Evolutionary conservation across 371 early-diverging fungal genomes (phyloP).

Genomic region (Mortierella sp.): DNA sequence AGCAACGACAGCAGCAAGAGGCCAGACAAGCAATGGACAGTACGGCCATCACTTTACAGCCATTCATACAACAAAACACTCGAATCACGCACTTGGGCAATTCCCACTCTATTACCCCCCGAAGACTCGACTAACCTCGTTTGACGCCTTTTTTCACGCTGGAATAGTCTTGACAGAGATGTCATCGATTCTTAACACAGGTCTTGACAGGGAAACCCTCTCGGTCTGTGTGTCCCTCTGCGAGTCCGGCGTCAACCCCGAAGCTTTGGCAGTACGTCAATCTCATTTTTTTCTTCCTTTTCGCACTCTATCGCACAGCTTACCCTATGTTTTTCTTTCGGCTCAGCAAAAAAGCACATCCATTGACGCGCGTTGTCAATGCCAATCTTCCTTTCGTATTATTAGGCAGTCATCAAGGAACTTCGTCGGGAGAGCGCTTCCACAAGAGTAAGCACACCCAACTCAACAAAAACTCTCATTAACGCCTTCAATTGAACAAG

Average conservation of each 20-base stretch:
- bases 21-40: slow-evolving; percentile 57
- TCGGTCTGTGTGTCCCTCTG: slow-evolving; percentile 78
- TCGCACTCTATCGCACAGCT: too few relatives aligned
- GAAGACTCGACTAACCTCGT: neutral
- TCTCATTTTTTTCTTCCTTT: neutral
- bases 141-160: neutral
- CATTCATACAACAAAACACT: too few relatives aligned
- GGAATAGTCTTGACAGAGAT: slow-evolving; percentile 75
- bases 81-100: neutral
- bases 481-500: too few relatives aligned
- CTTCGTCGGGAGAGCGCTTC: slow-evolving; percentile 66
- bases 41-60: slow-evolving; percentile 6
- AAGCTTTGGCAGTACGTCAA: slow-evolving; percentile 79
- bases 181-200: slow-evolving; percentile 77
- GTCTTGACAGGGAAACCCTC: slow-evolving; percentile 82
- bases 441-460: slow-evolving; percentile 19
- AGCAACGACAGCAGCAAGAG: slow-evolving; percentile 43
- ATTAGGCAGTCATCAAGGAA: slow-evolving; percentile 76
- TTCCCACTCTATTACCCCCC: neutral
- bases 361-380: neutral
- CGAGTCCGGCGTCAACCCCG: slow-evolving; percentile 87
- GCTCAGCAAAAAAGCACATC: neutral
- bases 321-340: too few relatives aligned
- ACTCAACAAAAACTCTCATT: neutral
- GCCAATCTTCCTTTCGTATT: neutral